Conservation (phyloP, 768 basidiomycete genomes). For the Bullera alba region DNA sequence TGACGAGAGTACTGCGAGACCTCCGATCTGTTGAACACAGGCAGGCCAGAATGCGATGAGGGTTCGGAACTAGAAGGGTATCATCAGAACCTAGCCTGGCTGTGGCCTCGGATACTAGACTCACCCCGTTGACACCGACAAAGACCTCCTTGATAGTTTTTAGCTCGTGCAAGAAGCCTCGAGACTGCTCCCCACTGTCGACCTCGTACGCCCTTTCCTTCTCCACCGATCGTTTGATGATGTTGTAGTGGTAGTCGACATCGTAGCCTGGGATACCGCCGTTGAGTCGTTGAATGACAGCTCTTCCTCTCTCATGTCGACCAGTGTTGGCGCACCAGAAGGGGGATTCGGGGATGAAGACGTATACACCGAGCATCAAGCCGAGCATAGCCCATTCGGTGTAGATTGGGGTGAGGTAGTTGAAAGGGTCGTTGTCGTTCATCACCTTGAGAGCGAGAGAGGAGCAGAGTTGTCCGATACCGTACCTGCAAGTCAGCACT, state of each 20-base stretch:
- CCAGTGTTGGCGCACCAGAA: constrained; percentile 25
- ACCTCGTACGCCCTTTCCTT: constrained; percentile 14
- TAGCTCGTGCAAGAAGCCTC: constrained; percentile 16
- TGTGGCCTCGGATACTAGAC: constrained; percentile 1
- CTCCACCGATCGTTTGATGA: constrained; percentile 26
- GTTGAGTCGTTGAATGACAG: constrained; percentile 17
- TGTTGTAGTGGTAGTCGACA: constrained; percentile 30
- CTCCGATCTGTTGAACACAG: constrained; percentile 23
- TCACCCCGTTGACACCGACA: constrained; percentile 24
- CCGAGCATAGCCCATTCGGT: constrained; percentile 28
- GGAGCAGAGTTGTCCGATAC: constrained; percentile 26
- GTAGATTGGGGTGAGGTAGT: constrained; percentile 26
- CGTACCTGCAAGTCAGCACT: constrained; percentile 10
- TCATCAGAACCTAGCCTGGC: background rate
- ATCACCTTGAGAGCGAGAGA: constrained; percentile 23
- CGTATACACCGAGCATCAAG: constrained; percentile 15
- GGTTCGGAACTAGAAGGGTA: constrained; percentile 20
- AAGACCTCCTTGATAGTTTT: constrained; percentile 23
- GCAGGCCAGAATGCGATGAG: constrained; percentile 30
- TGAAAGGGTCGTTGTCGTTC: constrained; percentile 12
- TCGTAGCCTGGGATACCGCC: constrained; percentile 30
- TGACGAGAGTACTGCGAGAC: constrained; percentile 20
- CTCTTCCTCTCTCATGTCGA: constrained; percentile 17
- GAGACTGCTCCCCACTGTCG: constrained; percentile 7
- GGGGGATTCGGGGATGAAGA: constrained; percentile 21